Base-by-base conservation (phyloP, 306 rosid genomes). In the Prunus fruticosa region DNA sequence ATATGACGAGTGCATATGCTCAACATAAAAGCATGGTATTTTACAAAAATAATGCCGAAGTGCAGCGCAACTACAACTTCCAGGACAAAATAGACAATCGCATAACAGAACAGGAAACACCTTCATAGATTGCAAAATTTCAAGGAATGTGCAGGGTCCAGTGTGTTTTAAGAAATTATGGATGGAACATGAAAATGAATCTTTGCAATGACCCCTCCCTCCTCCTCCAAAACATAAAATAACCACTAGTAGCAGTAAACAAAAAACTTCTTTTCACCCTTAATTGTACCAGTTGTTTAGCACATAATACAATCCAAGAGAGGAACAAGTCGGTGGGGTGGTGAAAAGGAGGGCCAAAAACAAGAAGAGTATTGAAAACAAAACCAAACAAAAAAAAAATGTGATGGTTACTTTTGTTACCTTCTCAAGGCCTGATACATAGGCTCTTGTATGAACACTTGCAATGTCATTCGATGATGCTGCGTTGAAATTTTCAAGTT, bases 351-450 rank as follows among this genome's bases (percentile, higher is more conserved):
- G 10, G 58, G 34, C 43, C 76, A 2, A 67, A 52, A 68, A 28
- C 1, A 57, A 25, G 27, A 25, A 25, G 27, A 25, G 27, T 25
- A 25, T 25, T 60, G 23, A 61, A 46, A 12, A 15, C 13, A 64
- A 43, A n/a, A 14, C 54, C 50, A 32, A 28, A 28, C 32, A 3
- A 20, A 10, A 25, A 8, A 25, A 49, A 15, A 50, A 2, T 10
- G 30, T 28, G 9, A 18, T 50, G 5, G 50, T 15, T 46, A 75
- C 74, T 63, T 34, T 67, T 47, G 41, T 67, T 84, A 94, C 97
- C 98, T 89, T 90, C 84, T 94, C 97, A 80, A 94, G 97, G 82
- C 96, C 93, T 72, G 81, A 68, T 23, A 94, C 85, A 81, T 92
- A 94, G 62, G 87, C 79, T 82, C 85, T 89, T 41, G 96, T 76